phyloP scores from a whole-genome alignment of 805 yeast species.

The Yarrowia divulgata region DNA sequence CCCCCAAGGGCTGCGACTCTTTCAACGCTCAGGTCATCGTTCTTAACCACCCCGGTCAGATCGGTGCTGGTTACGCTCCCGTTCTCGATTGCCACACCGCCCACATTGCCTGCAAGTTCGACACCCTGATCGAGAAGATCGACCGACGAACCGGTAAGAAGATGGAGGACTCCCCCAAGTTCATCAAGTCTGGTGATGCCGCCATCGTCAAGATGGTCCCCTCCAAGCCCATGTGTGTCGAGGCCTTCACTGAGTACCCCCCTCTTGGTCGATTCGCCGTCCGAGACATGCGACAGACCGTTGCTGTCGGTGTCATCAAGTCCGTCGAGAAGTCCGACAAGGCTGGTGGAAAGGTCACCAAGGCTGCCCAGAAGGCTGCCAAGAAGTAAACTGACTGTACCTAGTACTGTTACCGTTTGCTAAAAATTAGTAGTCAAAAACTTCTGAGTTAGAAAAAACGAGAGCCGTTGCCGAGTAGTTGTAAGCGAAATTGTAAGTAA shows the following conservation, averaged over 20 bases:
- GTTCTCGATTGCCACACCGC: constrained; percentile 93
- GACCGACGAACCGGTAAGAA: constrained; percentile 94
- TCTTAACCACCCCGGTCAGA: constrained; percentile 92
- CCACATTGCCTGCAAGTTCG: constrained; percentile 90
- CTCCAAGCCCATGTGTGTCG: constrained; percentile 93
- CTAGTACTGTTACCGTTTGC: constrained; percentile 4
- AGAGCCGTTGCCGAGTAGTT: too few relatives aligned
- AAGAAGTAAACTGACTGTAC: constrained; percentile 61
- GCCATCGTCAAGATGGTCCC: constrained; percentile 91
- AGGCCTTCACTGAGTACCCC: constrained; percentile 92
- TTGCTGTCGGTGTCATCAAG: constrained; percentile 99
- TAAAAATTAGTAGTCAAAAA: constrained; percentile 39
- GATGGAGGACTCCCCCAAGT: constrained; percentile 88
- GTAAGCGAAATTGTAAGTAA: too few relatives aligned
- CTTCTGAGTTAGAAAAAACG: constrained; percentile 33
- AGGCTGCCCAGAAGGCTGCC: constrained; percentile 88
- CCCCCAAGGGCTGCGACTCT: constrained; percentile 79
- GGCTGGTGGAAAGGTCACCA: constrained; percentile 92
- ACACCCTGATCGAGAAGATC: constrained; percentile 78
- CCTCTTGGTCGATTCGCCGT: constrained; percentile 98
- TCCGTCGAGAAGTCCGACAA: constrained; percentile 84
- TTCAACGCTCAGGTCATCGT: constrained; percentile 87
- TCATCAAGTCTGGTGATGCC: constrained; percentile 96
- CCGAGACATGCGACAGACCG: constrained; percentile 99
- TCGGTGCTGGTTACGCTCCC: constrained; percentile 90